These are phyloP conservation scores for Aeschynomene evenia DNA, from an alignment of 306 rosid genomes.

Conservation along the genomic window DNA sequence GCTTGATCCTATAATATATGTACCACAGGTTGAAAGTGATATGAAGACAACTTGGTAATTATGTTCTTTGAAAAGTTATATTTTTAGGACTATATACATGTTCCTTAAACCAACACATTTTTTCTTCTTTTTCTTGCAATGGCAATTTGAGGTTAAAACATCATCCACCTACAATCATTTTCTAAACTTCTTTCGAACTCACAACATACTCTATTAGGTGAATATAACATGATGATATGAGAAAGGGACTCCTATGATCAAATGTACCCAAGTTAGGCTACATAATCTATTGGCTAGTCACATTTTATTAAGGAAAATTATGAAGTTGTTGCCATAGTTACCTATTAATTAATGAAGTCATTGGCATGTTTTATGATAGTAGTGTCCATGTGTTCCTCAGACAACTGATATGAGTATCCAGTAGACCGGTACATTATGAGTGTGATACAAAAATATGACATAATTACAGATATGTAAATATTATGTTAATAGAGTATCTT, in stretches of 20 bases:
- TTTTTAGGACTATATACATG: neutral
- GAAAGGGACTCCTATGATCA: neutral
- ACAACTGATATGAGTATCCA: too few species aligned
- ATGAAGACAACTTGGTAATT: neutral
- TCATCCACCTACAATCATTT: neutral
- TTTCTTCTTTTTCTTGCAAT: neutral
- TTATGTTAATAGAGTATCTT: too few species aligned
- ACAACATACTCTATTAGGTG: neutral
- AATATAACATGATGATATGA: neutral
- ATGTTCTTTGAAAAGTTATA: conserved; percentile 12
- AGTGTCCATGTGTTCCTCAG: neutral
- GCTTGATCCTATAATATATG: neutral
- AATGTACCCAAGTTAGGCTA: neutral
- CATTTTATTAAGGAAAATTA: neutral
- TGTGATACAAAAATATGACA: too few species aligned
- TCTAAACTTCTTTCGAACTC: neutral
- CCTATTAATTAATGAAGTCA: neutral
- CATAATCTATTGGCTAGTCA: neutral
- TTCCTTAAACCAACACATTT: neutral
- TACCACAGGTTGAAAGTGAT: conserved; percentile 8
- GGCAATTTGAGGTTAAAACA: conserved; percentile 9
- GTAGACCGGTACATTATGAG: too few species aligned
- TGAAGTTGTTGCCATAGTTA: neutral
- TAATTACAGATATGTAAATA: too few species aligned
- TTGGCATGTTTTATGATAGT: neutral